Evolutionary conservation across 2,329 filamentous ascomycete genomes (phyloP), one percentile per base, ranked within the genome.

Genomic region (Neopestalotiopsis rosae): DNA sequence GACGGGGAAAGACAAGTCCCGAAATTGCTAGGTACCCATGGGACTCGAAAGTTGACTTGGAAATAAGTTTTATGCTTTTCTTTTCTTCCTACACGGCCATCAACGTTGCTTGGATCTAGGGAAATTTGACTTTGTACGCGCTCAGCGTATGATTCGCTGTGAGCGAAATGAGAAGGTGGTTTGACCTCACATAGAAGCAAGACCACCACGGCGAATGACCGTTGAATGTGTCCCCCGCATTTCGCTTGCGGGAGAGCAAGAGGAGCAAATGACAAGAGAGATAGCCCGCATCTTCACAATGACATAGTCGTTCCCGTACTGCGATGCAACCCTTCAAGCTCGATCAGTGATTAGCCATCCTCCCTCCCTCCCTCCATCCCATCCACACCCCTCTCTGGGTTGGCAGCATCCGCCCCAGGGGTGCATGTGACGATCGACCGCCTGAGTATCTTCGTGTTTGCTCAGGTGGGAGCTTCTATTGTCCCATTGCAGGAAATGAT

Each of bases 371-470:
- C 68, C 58, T 59, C 52, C 65, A 28, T 28, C 24, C 24, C 24
- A 28, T 28, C 24, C 24, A 28, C 24, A 28, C 24, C 24, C 24
- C 24, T 28, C 68, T 59, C n/a, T 59, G 34, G 56, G 49, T 56
- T 56, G 57, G n/a, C 30, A 59, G n/a, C 30, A 59, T 30, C 57
- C 49, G 67, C 49, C 32, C 24, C 63, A 32, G 63, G 49, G 52
- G 49, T 49, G 65, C 71, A 73, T 73, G 71, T 72, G 70, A 72
- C 72, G 65, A 20, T n/a, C 45, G 59, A 14, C 32, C 24, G 24
- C 30, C 30, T 38, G 59, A 17, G 5, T 62, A 17, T 14, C 57
- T 30, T 59, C 24, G 24, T 30, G 30, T 12, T 62, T 6, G 59
- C 30, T 30, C 32, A 34, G 30, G 59, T 62, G 59, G 28, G n/a